Percentiles rank a stretch among this genome's conserved stretches.
phyloP scores from a whole-genome alignment of 1,284 basidiomycete genomes.

The Dichomitus squalens region DNA sequence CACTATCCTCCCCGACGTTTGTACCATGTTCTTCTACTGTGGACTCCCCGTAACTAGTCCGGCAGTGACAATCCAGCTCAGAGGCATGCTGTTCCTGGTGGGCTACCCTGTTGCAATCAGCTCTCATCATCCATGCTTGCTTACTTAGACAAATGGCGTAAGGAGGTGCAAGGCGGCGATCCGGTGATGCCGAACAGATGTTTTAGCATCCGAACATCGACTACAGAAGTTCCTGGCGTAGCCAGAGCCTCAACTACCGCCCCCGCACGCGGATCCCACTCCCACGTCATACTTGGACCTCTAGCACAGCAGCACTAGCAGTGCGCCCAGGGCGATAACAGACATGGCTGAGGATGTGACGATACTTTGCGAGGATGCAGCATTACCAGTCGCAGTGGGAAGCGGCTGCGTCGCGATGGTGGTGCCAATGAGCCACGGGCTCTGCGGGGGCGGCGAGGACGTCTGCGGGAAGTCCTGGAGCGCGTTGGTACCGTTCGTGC shows the following conservation, averaged over 20 bases:
- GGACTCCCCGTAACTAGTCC: conserved; percentile 6
- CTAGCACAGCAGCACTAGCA: not conserved
- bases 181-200: too few relatives aligned
- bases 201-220: too few relatives aligned
- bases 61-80: not conserved
- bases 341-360: not conserved
- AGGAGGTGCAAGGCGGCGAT: too few relatives aligned
- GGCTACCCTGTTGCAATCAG: too few relatives aligned
- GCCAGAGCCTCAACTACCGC: too few relatives aligned
- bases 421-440: conserved; percentile 30
- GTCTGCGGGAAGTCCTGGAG: conserved; percentile 41
- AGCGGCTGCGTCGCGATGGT: conserved; percentile 25
- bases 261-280: too few relatives aligned
- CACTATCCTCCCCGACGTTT: not conserved
- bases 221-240: too few relatives aligned
- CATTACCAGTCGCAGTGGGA: conserved; percentile 23
- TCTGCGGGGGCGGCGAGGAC: conserved; percentile 29
- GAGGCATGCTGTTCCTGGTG: not conserved
- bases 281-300: not conserved
- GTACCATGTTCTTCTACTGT: conserved; percentile 12
- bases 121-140: too few relatives aligned
- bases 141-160: too few relatives aligned
- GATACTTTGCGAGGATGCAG: not conserved
- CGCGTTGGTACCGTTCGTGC: conserved; percentile 38
- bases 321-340: not conserved